Percentiles rank a stretch among this genome's conserved stretches.
Evolutionary conservation across 768 basidiomycete genomes (phyloP).

Genomic region (Clitopilus passeckerianus): DNA sequence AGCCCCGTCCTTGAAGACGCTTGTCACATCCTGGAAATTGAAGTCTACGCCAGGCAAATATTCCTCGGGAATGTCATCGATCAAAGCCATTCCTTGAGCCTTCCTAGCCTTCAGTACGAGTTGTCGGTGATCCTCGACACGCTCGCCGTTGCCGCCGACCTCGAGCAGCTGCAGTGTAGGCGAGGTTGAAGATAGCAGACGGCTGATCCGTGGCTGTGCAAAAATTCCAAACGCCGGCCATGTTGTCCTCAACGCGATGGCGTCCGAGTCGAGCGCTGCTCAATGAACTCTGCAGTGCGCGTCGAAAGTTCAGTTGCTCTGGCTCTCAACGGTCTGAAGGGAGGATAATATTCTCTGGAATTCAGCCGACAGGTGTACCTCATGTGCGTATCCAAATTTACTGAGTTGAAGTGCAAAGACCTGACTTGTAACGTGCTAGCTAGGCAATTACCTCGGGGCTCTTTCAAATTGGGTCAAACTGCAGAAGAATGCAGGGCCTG

Average conservation of each 20-base stretch:
- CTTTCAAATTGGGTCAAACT: slow-evolving; percentile 85
- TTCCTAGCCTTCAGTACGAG: not conserved
- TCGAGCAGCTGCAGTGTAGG: not conserved
- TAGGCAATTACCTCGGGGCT: slow-evolving; percentile 93
- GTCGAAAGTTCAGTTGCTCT: slow-evolving; percentile 13
- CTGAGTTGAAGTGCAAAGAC: not conserved
- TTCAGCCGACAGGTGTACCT: slow-evolving; percentile 89
- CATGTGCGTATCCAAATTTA: slow-evolving; percentile 51
- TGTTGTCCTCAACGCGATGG: slow-evolving; percentile 8
- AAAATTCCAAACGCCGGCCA: slow-evolving; percentile 14
- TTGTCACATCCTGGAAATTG: slow-evolving; percentile 60
- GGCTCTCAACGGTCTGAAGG: not conserved
- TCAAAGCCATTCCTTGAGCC: slow-evolving; percentile 8
- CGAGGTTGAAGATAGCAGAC: not conserved
- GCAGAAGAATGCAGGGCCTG: slow-evolving; percentile 52
- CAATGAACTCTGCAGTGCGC: slow-evolving; percentile 7
- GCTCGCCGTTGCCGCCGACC: not conserved
- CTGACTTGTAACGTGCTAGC: slow-evolving; percentile 33
- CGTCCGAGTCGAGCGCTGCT: not conserved
- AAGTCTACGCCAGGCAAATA: slow-evolving; percentile 51
- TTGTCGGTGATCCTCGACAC: not conserved
- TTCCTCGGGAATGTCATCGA: slow-evolving; percentile 12
- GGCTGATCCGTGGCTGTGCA: slow-evolving; percentile 24
- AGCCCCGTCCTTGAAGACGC: slow-evolving; percentile 54
- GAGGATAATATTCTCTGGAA: slow-evolving; percentile 77